Percentiles rank a stretch among this genome's conserved stretches.
Evolutionary conservation across 208 protist genomes (phyloP).

Genomic region (Leishmania tarentolae): DNA sequence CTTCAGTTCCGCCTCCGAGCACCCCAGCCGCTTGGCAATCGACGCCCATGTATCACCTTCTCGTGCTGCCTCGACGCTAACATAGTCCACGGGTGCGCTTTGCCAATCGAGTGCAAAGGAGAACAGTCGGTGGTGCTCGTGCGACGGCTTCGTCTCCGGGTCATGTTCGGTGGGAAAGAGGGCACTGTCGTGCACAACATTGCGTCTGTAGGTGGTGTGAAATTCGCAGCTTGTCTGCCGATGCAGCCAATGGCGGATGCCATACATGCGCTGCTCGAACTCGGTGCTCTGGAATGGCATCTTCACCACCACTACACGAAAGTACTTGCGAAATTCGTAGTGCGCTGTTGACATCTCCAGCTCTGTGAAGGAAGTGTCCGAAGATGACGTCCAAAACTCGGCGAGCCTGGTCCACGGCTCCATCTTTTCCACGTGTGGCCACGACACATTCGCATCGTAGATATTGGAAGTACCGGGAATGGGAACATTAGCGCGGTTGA

Average conservation of each 20-base stretch:
- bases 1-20: slow-evolving; percentile 47
- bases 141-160: slow-evolving; percentile 46
- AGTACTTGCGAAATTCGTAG: slow-evolving; percentile 91
- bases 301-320: slow-evolving; percentile 85
- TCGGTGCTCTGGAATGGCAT: slow-evolving; percentile 89
- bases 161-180: slow-evolving; percentile 87
- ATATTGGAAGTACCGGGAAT: slow-evolving; percentile 78
- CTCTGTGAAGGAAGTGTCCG: slow-evolving; percentile 84
- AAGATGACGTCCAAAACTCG: slow-evolving; percentile 89
- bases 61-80: slow-evolving; percentile 45
- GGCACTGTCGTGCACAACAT: slow-evolving; percentile 81
- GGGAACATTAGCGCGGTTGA: slow-evolving; percentile 85
- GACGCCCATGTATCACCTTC: slow-evolving; percentile 71
- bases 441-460: slow-evolving; percentile 83
- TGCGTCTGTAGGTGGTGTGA: slow-evolving; percentile 82
- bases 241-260: slow-evolving; percentile 89
- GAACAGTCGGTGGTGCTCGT: slow-evolving; percentile 91
- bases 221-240: slow-evolving; percentile 87
- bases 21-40: slow-evolving; percentile 60
- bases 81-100: slow-evolving; percentile 64
- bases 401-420: slow-evolving; percentile 89
- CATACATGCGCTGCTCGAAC: slow-evolving; percentile 91
- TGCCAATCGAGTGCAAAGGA: slow-evolving; percentile 92
- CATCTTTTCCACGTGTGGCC: slow-evolving; percentile 83
- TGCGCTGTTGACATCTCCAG: slow-evolving; percentile 90